phyloP scores from a whole-genome alignment of 352 stramenopile genomes.

The Globisporangium orthogonon region DNA sequence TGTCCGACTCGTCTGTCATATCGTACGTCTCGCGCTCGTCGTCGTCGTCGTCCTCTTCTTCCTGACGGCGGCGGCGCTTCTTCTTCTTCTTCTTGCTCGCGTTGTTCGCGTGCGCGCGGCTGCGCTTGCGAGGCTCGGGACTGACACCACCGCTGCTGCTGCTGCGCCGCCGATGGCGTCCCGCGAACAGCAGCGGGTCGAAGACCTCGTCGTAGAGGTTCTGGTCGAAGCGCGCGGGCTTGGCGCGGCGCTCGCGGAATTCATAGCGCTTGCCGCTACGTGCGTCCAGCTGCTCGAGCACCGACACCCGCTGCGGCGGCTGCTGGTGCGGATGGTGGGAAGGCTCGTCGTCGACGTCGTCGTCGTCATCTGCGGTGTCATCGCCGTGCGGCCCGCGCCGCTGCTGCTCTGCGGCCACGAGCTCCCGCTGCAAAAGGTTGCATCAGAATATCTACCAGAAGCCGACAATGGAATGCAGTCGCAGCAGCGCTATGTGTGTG shows the following conservation, averaged over 20 bases:
- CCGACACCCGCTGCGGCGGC: slow-evolving; percentile 1
- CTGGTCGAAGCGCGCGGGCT: slow-evolving; percentile 56
- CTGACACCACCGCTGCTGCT: background rate
- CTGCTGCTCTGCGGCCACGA: slow-evolving; percentile 18
- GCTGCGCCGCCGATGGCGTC: background rate
- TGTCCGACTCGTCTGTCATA: slow-evolving; percentile 37
- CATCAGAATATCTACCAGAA: background rate
- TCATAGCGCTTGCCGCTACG: slow-evolving; percentile 26
- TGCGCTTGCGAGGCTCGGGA: slow-evolving; percentile 7
- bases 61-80: background rate
- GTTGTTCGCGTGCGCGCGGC: background rate
- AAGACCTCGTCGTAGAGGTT: slow-evolving; percentile 73
- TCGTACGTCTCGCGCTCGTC: slow-evolving; percentile 22
- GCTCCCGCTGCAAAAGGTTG: background rate
- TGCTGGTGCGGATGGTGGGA: background rate
- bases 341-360: slow-evolving; percentile 2
- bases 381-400: slow-evolving; percentile 11
- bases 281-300: slow-evolving; percentile 7
- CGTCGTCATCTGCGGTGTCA: slow-evolving; percentile 10
- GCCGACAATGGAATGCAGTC: no score
- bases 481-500: no score
- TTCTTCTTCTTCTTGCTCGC: slow-evolving; percentile 7
- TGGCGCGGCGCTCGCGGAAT: slow-evolving; percentile 43
- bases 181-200: slow-evolving; percentile 17
- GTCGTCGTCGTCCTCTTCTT: slow-evolving; percentile 16